Percentiles rank a stretch among this genome's conserved stretches.
phyloP scores from a whole-genome alignment of 805 yeast genomes.

The Kluyveromyces siamensis region DNA sequence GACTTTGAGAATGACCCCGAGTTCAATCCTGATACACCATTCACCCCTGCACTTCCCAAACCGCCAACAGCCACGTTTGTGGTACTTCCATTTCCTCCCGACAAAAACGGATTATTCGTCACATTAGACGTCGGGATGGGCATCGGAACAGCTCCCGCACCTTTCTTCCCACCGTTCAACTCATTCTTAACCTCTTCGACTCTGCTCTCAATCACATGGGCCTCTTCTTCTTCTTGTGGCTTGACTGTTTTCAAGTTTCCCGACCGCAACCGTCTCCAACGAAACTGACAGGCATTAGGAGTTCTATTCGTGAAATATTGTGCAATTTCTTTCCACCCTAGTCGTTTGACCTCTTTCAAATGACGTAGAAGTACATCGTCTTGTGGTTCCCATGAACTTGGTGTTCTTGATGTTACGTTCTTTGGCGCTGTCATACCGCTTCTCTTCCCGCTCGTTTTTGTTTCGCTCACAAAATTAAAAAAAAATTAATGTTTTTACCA shows the following conservation, averaged over 20 bases:
- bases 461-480: neutral
- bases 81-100: neutral
- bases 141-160: constrained; percentile 1
- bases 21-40: neutral
- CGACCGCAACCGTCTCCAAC: constrained; percentile 68
- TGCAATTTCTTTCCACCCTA: constrained; percentile 87
- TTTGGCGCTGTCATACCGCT: constrained; percentile 2
- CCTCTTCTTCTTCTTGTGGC: constrained; percentile 4
- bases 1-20: constrained; percentile 5
- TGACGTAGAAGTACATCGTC: constrained; percentile 67
- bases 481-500: neutral
- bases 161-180: neutral
- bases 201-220: constrained; percentile 1
- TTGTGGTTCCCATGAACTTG: constrained; percentile 69
- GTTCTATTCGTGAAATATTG: constrained; percentile 71
- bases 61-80: neutral
- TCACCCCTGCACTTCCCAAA: neutral
- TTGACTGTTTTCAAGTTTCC: constrained; percentile 29
- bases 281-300: constrained; percentile 81
- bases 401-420: constrained; percentile 23
- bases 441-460: neutral
- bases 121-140: constrained; percentile 2
- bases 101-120: neutral
- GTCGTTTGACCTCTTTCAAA: constrained; percentile 70
- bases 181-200: neutral